phyloP scores from a whole-genome alignment of 768 basidiomycete genomes.

The Clitopilus hobsonii region DNA sequence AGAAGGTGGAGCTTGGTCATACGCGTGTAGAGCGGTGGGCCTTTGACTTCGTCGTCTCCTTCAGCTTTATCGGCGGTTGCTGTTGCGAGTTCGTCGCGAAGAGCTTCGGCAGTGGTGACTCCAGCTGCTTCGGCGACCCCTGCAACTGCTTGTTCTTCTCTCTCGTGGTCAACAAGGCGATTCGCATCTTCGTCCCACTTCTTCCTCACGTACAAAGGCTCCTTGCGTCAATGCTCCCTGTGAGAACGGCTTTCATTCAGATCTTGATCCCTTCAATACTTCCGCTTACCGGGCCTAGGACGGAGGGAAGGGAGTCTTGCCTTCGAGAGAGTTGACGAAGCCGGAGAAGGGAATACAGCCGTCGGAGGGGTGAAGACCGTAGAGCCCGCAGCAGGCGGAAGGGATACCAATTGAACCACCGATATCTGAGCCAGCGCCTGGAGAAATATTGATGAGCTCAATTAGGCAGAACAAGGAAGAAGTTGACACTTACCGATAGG shows the following conservation, averaged over 20 bases:
- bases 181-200: slow-evolving; percentile 61
- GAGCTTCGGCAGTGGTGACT: neutral
- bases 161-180: slow-evolving; percentile 46
- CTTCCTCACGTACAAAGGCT: slow-evolving; percentile 55
- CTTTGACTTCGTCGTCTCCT: neutral
- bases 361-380: slow-evolving; percentile 67
- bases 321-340: slow-evolving; percentile 59
- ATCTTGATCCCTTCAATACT: slow-evolving; percentile 56
- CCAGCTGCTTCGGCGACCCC: slow-evolving; percentile 45
- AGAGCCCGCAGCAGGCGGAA: slow-evolving; percentile 60
- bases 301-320: slow-evolving; percentile 65
- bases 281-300: slow-evolving; percentile 67
- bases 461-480: neutral
- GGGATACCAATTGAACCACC: slow-evolving; percentile 77
- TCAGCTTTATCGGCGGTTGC: neutral
- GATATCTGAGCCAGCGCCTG: slow-evolving; percentile 78
- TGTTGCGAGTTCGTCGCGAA: neutral
- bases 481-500: slow-evolving; percentile 27
- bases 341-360: slow-evolving; percentile 67
- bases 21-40: slow-evolving; percentile 1
- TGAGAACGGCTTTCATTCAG: slow-evolving; percentile 63
- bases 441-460: slow-evolving; percentile 18
- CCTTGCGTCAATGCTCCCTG: slow-evolving; percentile 59
- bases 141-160: slow-evolving; percentile 43
- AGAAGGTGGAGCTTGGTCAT: slow-evolving; percentile 43